Evolutionary conservation across 2,329 filamentous ascomycete species (phyloP).

Genomic region (Sodiomyces alkalinus): DNA sequence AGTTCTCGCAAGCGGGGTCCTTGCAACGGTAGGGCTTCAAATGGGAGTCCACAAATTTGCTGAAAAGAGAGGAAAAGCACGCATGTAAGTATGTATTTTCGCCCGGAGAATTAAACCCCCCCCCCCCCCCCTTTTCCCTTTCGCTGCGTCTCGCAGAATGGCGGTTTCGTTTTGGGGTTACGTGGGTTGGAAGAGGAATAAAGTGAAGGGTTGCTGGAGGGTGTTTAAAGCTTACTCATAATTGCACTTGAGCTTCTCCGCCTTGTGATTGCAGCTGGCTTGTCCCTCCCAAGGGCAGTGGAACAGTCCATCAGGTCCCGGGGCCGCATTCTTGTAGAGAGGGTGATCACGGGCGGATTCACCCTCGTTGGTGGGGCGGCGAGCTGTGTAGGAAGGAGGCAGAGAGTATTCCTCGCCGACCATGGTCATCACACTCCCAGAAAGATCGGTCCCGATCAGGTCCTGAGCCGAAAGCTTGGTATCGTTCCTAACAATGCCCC

Average conservation of each 20-base stretch:
- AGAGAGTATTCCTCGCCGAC: constrained; percentile 21
- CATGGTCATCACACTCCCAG: constrained; percentile 12
- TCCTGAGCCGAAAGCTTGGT: too few relatives aligned
- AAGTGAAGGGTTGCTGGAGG: too few relatives aligned
- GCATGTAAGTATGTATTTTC: constrained; percentile 10
- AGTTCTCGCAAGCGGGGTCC: constrained; percentile 64
- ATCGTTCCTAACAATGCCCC: too few relatives aligned
- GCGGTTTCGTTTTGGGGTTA: too few relatives aligned
- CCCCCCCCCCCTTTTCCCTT: too few relatives aligned
- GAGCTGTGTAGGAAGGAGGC: constrained; percentile 24
- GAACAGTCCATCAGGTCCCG: constrained; percentile 64
- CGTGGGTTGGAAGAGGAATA: too few relatives aligned
- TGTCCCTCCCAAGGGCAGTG: constrained; percentile 79
- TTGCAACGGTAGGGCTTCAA: constrained; percentile 95
- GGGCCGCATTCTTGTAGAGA: constrained; percentile 52
- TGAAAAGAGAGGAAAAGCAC: constrained; percentile 20
- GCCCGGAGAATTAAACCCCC: too few relatives aligned
- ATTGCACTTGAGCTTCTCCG: constrained; percentile 96
- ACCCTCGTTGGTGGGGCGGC: constrained; percentile 34
- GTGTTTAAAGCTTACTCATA: constrained; percentile 99
- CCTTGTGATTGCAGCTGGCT: constrained; percentile 65
- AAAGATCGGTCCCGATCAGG: constrained; percentile 9
- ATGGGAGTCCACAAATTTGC: constrained; percentile 96
- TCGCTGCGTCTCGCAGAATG: too few relatives aligned
- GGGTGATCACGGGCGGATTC: constrained; percentile 50